Conservation (phyloP, 441 rosid species). For the Erodium trifolium region DNA sequence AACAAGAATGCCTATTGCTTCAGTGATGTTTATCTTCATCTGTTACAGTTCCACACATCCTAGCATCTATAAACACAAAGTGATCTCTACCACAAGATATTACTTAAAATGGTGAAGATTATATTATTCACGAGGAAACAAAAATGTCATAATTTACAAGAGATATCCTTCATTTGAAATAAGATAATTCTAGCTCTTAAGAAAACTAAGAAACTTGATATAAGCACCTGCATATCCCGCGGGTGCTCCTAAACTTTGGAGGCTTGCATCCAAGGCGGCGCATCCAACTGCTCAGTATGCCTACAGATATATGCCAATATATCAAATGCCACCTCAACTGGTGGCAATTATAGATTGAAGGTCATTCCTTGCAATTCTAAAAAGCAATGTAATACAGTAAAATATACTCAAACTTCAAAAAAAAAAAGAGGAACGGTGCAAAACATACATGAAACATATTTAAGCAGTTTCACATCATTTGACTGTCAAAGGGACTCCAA, state of each 20-base stretch:
- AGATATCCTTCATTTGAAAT: not conserved
- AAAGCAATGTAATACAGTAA: not conserved
- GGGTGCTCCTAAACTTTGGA: not conserved
- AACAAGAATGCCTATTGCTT: not conserved
- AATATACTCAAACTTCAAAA: not conserved
- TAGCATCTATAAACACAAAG: not conserved
- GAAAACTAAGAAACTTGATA: not conserved
- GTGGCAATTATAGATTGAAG: not conserved
- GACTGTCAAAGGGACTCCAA: not conserved
- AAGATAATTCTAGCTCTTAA: not conserved
- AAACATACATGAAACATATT: not conserved
- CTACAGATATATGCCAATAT: not conserved
- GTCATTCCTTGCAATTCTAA: conserved; percentile 3
- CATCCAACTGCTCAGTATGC: conserved; percentile 4
- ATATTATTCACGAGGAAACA: not conserved
- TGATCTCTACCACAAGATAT: no score
- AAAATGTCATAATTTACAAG: conserved; percentile 2
- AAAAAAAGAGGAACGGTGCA: not conserved
- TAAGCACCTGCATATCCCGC: not conserved
- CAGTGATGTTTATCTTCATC: not conserved
- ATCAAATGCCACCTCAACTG: not conserved
- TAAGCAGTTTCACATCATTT: not conserved
- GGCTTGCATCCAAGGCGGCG: not conserved
- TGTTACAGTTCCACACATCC: not conserved
- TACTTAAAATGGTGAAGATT: not conserved